phyloP scores from a whole-genome alignment of 2,329 filamentous ascomycete genomes.

The Aquanectria penicillioides region DNA sequence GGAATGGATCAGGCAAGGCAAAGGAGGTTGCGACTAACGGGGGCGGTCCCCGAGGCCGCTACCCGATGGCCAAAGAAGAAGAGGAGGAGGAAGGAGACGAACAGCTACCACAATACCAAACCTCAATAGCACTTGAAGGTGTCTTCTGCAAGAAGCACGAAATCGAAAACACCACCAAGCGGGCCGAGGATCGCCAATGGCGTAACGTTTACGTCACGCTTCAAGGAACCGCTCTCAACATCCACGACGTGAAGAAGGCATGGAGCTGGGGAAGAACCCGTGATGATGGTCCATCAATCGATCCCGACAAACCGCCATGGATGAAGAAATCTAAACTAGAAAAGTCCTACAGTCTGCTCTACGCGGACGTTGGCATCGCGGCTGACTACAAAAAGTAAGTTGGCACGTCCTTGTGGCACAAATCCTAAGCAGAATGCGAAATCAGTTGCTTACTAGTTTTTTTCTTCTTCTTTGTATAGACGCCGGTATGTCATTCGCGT shows the following conservation, averaged over 20 bases:
- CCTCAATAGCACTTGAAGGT: conserved; percentile 63
- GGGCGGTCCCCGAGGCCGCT: conserved; percentile 28
- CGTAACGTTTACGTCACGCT: conserved; percentile 70
- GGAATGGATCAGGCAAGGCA: conserved; percentile 29
- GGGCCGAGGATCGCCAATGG: conserved; percentile 72
- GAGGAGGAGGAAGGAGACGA: conserved; percentile 54
- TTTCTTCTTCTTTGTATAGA: conserved; percentile 45
- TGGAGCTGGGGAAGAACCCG: conserved; percentile 59
- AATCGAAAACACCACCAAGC: conserved; percentile 70
- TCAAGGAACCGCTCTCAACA: conserved; percentile 73
- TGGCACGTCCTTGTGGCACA: background rate
- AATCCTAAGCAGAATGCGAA: background rate
- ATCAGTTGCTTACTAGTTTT: conserved; percentile 7
- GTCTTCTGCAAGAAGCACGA: conserved; percentile 73
- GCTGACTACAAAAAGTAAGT: conserved; percentile 76
- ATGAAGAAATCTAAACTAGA: conserved; percentile 66
- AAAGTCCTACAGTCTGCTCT: conserved; percentile 76
- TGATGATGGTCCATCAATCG: conserved; percentile 61
- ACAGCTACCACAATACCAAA: conserved; percentile 65
- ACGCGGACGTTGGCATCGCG: conserved; percentile 80
- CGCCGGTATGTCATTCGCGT: conserved; percentile 76
- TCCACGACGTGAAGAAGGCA: conserved; percentile 71
- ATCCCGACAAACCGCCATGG: conserved; percentile 61
- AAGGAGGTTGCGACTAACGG: conserved; percentile 32
- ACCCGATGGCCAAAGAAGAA: conserved; percentile 13